Base-by-base conservation (phyloP, 2,329 filamentous ascomycete species). In the Macrophomina tecta region DNA sequence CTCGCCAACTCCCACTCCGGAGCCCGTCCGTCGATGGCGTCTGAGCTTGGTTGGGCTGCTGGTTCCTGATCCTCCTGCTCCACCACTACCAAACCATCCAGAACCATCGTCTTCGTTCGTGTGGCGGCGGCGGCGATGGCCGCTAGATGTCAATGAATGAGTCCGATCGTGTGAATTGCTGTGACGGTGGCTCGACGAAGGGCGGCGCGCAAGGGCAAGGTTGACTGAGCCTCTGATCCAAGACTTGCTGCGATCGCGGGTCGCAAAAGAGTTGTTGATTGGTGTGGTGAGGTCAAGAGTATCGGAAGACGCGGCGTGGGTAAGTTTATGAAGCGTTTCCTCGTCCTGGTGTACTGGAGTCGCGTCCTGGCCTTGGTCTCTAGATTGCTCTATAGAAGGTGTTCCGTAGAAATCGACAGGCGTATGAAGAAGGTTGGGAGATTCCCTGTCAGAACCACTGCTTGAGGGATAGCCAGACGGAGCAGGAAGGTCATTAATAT, bases 201-300 rank as follows among this genome's bases (percentile, higher is more conserved):
- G 64, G 14, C 56, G 75, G n/a, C 77, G 71, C 36, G 71, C 70
- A n/a, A 80, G 64, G 2, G 76, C 78, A 53, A 72, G 73, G 2
- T 77, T 72, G 4, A 80, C 76, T 36, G 74, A 78, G 4, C 78
- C 78, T 38, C 58, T 16, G 9, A 80, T 69, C 76, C 75, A 80
- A 63, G 74, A 76, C 66, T 72, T 76, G 51, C 77, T 73, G 49
- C 74, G 70, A 52, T 75, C 73, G 48, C 72, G 71, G 23, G 69
- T 68, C 9, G 68, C 65, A 56, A 67, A 67, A 3, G 55, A 63
- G 38, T 56, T 67, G 40, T 67, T 56, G 3, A 66, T 68, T 16
- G 68, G 68, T 16, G 69, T 66, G 11, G 58, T 48, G 48, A 71
- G 65, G 48, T 69, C 62, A 11, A 65, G 58, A 40, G 64, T 63